Conservation (phyloP, 495 filamentous ascomycete species). For the Penicillium malachiteum region DNA sequence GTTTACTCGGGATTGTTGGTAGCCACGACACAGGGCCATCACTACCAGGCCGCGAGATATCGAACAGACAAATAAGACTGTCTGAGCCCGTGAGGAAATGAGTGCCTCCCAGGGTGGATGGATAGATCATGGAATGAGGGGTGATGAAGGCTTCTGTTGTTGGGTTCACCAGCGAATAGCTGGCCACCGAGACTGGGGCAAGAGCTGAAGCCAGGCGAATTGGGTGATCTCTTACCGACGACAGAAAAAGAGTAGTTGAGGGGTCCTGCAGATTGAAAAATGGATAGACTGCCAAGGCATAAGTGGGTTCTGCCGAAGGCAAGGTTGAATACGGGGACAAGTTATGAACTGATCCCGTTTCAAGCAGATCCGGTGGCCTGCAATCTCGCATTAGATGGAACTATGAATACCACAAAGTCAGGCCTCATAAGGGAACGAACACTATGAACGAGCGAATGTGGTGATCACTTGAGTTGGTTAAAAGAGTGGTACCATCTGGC, state of each 20-base stretch:
- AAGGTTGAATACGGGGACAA: conserved; percentile 63
- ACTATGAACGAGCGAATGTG: conserved; percentile 69
- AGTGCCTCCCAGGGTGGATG: conserved; percentile 48
- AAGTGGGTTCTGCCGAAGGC: conserved; percentile 64
- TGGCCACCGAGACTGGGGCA: conserved; percentile 46
- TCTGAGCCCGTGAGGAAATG: conserved; percentile 71
- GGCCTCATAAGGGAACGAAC: conserved; percentile 28
- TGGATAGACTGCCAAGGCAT: conserved; percentile 70
- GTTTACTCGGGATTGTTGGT: conserved; percentile 73
- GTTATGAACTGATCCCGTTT: conserved; percentile 44
- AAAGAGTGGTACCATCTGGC: conserved; percentile 76
- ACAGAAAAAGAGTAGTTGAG: conserved; percentile 65
- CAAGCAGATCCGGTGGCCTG: conserved; percentile 67
- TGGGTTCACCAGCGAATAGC: conserved; percentile 69
- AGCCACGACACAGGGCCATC: conserved; percentile 59
- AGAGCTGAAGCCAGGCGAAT: conserved; percentile 70
- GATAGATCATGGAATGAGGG: conserved; percentile 73
- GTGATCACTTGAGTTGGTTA: conserved; percentile 73
- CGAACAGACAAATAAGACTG: conserved; percentile 74
- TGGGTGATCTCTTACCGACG: conserved; percentile 66
- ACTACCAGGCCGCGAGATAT: conserved; percentile 63
- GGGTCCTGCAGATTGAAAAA: conserved; percentile 65
- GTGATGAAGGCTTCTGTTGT: conserved; percentile 78
- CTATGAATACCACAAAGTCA: not conserved
- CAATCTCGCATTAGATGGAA: not conserved